These are phyloP conservation scores for Adansonia gregorii DNA, from an alignment of 441 rosid species.

Conservation along the genomic window DNA sequence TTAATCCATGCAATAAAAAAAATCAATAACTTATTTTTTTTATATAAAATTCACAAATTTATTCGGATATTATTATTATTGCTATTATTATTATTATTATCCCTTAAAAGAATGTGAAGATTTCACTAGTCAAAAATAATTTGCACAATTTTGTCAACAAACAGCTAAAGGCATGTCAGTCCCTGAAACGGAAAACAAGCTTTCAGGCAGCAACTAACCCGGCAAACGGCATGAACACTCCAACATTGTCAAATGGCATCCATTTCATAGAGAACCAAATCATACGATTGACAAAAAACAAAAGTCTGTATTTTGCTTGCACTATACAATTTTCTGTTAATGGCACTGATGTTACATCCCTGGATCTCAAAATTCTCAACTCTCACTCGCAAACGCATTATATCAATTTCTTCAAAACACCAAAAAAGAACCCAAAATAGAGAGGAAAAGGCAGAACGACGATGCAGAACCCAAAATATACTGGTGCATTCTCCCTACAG, in stretches of 20 bases:
- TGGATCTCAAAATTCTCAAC: conserved; percentile 35
- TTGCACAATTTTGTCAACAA: background rate
- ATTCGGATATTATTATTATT: no score
- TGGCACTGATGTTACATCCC: conserved; percentile 33
- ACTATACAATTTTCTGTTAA: conserved; percentile 41
- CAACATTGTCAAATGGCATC: background rate
- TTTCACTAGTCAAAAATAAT: no score
- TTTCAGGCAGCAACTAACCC: background rate
- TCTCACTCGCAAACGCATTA: conserved; percentile 8
- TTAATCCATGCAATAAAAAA: no score
- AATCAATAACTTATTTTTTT: no score
- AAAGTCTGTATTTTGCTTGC: background rate
- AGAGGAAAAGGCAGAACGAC: conserved; percentile 26
- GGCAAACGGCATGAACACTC: background rate
- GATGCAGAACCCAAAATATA: conserved; percentile 26
- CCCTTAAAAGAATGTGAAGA: no score
- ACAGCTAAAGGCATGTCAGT: background rate
- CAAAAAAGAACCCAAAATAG: conserved; percentile 26
- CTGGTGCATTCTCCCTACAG: background rate
- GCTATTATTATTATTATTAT: no score
- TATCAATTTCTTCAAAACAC: conserved; percentile 13
- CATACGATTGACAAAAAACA: conserved; percentile 21
- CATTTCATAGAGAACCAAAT: conserved; percentile 21
- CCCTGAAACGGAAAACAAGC: background rate
- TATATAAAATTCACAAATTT: no score